Conservation (phyloP, 768 basidiomycete genomes). For the Boletus pseudopeckii region DNA sequence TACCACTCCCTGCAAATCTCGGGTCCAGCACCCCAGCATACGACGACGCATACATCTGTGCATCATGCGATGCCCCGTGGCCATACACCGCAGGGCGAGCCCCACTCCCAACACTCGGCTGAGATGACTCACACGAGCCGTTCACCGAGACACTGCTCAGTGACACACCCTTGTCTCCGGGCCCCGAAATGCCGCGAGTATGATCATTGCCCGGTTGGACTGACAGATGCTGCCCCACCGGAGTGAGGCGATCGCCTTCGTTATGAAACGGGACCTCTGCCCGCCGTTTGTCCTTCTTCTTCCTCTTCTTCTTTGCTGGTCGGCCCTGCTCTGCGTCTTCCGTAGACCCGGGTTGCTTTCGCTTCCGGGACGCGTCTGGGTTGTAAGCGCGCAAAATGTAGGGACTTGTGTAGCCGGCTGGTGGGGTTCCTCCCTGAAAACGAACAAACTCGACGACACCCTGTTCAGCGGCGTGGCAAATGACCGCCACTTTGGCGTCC, state of each 20-base stretch:
- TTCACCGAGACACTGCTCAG: constrained; percentile 2
- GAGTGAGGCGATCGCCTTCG: constrained; percentile 4
- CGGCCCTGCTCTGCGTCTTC: constrained; percentile 16
- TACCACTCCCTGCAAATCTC: background rate
- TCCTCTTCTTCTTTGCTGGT: constrained; percentile 25
- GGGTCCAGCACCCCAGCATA: constrained; percentile 17
- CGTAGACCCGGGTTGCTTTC: constrained; percentile 32
- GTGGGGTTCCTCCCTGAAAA: constrained; percentile 44
- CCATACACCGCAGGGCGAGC: constrained; percentile 6
- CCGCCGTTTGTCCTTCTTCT: constrained; percentile 29
- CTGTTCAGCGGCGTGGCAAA: constrained; percentile 47
- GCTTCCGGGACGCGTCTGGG: constrained; percentile 32
- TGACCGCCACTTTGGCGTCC: constrained; percentile 61
- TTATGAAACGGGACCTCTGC: constrained; percentile 13
- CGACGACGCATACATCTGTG: constrained; percentile 1
- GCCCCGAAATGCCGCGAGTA: constrained; percentile 18
- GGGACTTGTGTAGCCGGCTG: constrained; percentile 39
- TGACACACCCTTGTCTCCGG: constrained; percentile 17
- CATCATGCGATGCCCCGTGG: background rate
- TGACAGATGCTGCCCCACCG: background rate
- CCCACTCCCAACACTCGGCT: constrained; percentile 12
- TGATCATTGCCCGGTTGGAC: constrained; percentile 9
- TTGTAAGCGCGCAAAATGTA: constrained; percentile 30
- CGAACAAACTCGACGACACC: constrained; percentile 60
- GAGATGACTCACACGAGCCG: constrained; percentile 18